Conservation (phyloP, 176 grass and related monocot species). For the Carex cristatella region DNA sequence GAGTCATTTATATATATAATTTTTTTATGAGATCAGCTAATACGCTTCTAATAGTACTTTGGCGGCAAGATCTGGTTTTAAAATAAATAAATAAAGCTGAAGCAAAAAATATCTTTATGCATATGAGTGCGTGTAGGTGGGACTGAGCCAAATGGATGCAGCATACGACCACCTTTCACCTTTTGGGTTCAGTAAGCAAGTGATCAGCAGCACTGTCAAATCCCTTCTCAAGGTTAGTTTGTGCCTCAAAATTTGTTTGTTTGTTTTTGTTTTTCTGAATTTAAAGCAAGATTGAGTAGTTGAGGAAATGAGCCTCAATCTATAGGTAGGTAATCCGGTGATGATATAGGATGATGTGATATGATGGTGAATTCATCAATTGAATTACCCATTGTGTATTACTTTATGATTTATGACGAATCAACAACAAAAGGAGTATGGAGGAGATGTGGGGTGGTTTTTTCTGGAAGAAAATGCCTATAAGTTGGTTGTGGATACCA, state of each 20-base stretch:
- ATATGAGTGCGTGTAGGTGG: not conserved
- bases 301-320: not conserved
- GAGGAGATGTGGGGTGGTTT: not conserved
- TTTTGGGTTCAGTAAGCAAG: not conserved
- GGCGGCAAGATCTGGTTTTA: not conserved
- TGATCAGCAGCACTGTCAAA: not conserved
- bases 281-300: not conserved
- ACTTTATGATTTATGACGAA: not conserved
- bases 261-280: not conserved
- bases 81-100: not conserved
- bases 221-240: slow-evolving; percentile 17
- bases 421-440: slow-evolving; percentile 4
- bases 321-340: not conserved
- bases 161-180: slow-evolving; percentile 12
- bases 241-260: not conserved
- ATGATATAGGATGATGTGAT: not conserved
- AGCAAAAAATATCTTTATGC: slow-evolving; percentile 5
- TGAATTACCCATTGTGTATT: not conserved
- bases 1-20: too few species aligned
- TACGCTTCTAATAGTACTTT: too few species aligned
- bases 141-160: slow-evolving; percentile 4
- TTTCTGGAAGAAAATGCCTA: slow-evolving; percentile 16
- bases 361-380: not conserved
- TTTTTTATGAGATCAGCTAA: too few species aligned
- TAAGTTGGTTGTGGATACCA: not conserved